phyloP scores from a whole-genome alignment of 2,329 filamentous ascomycete species.

The Pseudomassariella vexata region DNA sequence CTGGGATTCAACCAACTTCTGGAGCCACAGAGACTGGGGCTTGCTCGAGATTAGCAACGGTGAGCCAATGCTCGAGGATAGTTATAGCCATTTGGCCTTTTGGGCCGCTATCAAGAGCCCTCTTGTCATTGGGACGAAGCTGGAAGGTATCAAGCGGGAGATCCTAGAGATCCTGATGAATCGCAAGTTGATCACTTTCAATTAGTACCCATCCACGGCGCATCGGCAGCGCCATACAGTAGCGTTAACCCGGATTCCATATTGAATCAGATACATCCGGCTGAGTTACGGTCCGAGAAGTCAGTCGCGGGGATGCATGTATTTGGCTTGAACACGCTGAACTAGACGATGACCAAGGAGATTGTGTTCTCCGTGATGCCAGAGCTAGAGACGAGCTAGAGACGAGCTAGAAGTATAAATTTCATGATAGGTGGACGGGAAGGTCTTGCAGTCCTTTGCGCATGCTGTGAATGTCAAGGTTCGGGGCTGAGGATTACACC shows the following conservation, averaged over 20 bases:
- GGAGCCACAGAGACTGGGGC: slow-evolving; percentile 44
- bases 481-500: too few species aligned
- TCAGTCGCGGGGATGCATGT: slow-evolving; percentile 37
- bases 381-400: slow-evolving; percentile 28
- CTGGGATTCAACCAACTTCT: slow-evolving; percentile 38
- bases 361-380: slow-evolving; percentile 38
- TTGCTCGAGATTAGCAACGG: slow-evolving; percentile 47
- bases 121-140: slow-evolving; percentile 40
- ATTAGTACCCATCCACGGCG: slow-evolving; percentile 46
- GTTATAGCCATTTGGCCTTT: slow-evolving; percentile 42
- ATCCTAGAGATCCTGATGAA: slow-evolving; percentile 38
- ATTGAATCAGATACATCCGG: slow-evolving; percentile 43
- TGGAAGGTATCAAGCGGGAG: slow-evolving; percentile 27
- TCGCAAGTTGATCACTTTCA: slow-evolving; percentile 30
- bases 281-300: slow-evolving; percentile 42
- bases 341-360: slow-evolving; percentile 25
- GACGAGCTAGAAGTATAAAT: slow-evolving; percentile 24
- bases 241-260: slow-evolving; percentile 43
- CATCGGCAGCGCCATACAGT: slow-evolving; percentile 39
- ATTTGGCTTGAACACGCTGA: slow-evolving; percentile 39
- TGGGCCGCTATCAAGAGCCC: slow-evolving; percentile 47
- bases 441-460: too few species aligned
- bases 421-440: slow-evolving; percentile 42
- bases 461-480: too few species aligned
- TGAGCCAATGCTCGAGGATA: slow-evolving; percentile 37